Evolutionary conservation across 768 basidiomycete genomes (phyloP).

Genomic region (Naganishia kalamii): DNA sequence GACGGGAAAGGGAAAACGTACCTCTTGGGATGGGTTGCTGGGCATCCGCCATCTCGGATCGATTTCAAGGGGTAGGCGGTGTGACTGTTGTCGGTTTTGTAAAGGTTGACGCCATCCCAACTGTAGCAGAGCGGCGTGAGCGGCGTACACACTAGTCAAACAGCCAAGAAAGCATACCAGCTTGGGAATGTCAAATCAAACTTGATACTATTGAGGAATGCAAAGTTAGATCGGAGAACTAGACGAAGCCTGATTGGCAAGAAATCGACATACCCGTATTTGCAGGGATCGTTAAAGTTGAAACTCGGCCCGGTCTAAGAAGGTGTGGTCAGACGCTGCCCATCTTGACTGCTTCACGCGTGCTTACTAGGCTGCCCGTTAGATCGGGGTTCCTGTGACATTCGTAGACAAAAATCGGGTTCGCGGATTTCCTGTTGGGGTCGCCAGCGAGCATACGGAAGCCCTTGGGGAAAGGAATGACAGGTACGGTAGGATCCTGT

Average conservation of each 20-base stretch:
- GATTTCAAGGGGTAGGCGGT: constrained; percentile 16
- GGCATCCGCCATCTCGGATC: not conserved
- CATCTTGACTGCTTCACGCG: not conserved
- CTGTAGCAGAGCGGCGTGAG: constrained; percentile 29
- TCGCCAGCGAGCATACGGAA: constrained; percentile 39
- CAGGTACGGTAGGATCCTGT: constrained; percentile 4
- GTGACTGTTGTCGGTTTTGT: constrained; percentile 36
- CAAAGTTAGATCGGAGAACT: not conserved
- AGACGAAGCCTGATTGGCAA: constrained; percentile 19
- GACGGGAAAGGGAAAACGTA: not conserved
- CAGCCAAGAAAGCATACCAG: not conserved
- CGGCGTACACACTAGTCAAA: not conserved
- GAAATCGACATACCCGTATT: constrained; percentile 33
- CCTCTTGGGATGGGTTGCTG: too few relatives aligned
- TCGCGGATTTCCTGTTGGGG: constrained; percentile 31
- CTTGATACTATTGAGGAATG: not conserved
- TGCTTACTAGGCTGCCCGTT: not conserved
- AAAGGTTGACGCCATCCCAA: constrained; percentile 41
- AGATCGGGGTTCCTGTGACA: constrained; percentile 3
- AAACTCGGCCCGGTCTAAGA: constrained; percentile 20
- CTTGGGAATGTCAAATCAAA: not conserved
- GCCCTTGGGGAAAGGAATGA: constrained; percentile 39
- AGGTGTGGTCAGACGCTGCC: not conserved
- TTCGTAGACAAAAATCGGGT: not conserved
- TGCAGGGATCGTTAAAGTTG: constrained; percentile 30